phyloP scores from a whole-genome alignment of 2,329 filamentous ascomycete species.

The Fusarium cyanostomum region DNA sequence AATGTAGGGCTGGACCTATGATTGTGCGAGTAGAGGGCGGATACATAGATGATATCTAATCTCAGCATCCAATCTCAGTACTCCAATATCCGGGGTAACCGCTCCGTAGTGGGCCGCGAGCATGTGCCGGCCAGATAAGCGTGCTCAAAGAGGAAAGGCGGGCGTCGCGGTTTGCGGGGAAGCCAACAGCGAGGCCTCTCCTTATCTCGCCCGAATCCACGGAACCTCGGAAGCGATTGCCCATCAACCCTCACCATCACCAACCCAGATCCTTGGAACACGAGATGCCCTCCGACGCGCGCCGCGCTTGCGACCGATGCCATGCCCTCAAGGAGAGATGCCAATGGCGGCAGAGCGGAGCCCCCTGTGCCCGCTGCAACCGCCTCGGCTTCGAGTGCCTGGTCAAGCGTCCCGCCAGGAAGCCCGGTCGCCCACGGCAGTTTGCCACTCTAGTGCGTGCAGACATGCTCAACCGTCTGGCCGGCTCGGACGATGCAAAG shows the following conservation, averaged over 20 bases:
- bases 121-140: neutral
- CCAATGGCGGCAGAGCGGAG: slow-evolving; percentile 14
- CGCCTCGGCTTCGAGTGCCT: slow-evolving; percentile 34
- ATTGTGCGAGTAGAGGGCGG: no score
- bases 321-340: slow-evolving; percentile 42
- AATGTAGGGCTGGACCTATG: neutral
- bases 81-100: no score
- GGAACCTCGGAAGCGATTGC: no score
- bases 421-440: slow-evolving; percentile 26
- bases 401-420: slow-evolving; percentile 21
- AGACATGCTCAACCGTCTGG: no score
- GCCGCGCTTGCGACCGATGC: slow-evolving; percentile 40
- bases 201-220: neutral
- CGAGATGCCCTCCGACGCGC: neutral
- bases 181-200: neutral
- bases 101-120: neutral
- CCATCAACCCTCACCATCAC: no score
- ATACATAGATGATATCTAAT: no score
- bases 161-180: neutral
- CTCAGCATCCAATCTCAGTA: no score
- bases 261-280: no score
- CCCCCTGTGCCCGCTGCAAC: slow-evolving; percentile 34
- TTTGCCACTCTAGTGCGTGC: neutral
- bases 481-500: neutral
- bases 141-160: neutral